Base-by-base conservation (phyloP, 176 grass and related monocot species). In the Triticum monococcum region DNA sequence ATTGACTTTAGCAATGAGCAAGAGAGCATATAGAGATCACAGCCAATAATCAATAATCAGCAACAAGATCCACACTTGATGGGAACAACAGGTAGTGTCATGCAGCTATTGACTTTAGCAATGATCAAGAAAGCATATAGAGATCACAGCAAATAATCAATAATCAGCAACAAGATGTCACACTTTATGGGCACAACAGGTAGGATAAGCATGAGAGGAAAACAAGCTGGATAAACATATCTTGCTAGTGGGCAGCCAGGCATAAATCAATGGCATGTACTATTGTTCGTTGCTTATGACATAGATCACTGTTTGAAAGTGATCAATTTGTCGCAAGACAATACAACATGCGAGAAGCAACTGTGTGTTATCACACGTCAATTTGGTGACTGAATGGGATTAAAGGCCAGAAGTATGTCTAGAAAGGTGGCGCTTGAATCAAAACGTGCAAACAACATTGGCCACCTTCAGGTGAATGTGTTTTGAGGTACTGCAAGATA, bases 401-500 rank as follows among this genome's bases (percentile, higher is more conserved):
- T 31, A 76, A 31, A 54, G 73, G 28, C 43, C 24, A 75, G 50
- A 30, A 75, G 25, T 18, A 54, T 52, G 8, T 31, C 12, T 17
- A 76, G 14, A 76, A 76, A 52, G 7, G 73, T 76, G 73, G 25
- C 5, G 25, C 45, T 76, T 54, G 72, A 76, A 76, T 76, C 25
- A 52, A 75, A 76, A 76, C 24, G 2, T 31, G 73, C 25, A 76
- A 76, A 76, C 73, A 76, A 54, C 73, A 77, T 54, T n/a, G 26
- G 73, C 45, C 14, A 54, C 45, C 25, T 76, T 77, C 25, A 77
- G 16, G 46, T 33, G 46, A 77, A 56, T 18, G 8, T 77, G 50
- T 76, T 75, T 56, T 31, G 17, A 77, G 74, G 26, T 77, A 33
- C 26, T 77, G 74, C 74, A 77, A 32, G 52, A 77, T 32, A 77